Base-by-base conservation (phyloP, 1,284 basidiomycete species). In the Malassezia arunalokei region DNA sequence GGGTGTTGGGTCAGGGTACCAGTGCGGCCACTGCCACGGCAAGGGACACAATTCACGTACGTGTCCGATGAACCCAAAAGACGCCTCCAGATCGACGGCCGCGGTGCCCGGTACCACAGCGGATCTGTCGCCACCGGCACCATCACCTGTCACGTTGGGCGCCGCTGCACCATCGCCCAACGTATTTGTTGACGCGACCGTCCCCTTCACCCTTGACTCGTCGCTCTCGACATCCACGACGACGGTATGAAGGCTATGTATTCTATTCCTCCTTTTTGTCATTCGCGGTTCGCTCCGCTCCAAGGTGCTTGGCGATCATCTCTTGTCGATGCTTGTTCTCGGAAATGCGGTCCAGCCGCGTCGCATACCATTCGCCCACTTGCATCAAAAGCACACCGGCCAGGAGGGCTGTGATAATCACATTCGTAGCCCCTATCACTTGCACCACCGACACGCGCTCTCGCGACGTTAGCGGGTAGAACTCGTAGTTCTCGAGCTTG, bases 371-470 rank as follows among this genome's bases (percentile, higher is more conserved):
- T 42, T 70, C 64, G 8, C 54, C 49, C 40, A 57, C 45, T 57
- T 71, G 70, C 35, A 73, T 54, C 1, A 70, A 48, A 14, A 70
- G 48, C 5, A 73, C 67, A 40, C 68, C 70, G 1, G 50, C 37
- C 14, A 73, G 54, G 15, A 68, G 56, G 7, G 60, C 54, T 33
- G 64, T 52, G 31, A 56, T 58, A 38, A 73, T 67, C 5, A 64
- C 63, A 54, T 73, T 73, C 41, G 60, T 61, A 5, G 70, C 70
- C 30, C 57, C 56, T 40, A 71, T 49, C 35, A 73, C 64, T 11
- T 64, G 54, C 27, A 71, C 60, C 3, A 64, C 58, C 3, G 56
- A 50, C 3, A 60, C 50, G 7, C 57, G 52, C 51, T 71, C 70
- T 32, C 62, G 57, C 32, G 43, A 40, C 6, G 61, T 61, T 45